These are phyloP conservation scores for Alternaria postmessia DNA, from an alignment of 2,329 filamentous ascomycete species.

Conservation along the genomic window DNA sequence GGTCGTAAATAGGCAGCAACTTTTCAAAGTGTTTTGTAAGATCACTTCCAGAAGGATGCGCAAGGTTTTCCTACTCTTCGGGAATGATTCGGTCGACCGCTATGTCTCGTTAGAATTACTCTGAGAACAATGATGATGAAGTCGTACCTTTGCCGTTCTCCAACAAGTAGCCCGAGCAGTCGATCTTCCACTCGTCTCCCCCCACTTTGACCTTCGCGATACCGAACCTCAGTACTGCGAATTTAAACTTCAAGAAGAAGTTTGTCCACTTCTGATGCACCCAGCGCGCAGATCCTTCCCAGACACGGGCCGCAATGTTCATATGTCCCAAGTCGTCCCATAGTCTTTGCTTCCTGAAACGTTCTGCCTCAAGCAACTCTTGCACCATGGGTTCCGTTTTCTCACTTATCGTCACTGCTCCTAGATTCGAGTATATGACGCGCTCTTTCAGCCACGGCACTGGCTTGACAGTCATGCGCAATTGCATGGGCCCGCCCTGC, in stretches of 20 bases:
- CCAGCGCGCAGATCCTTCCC: slow-evolving; percentile 43
- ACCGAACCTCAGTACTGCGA: slow-evolving; percentile 44
- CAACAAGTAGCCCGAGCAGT: slow-evolving; percentile 44
- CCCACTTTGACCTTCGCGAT: slow-evolving; percentile 41
- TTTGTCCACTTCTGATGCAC: slow-evolving; percentile 48
- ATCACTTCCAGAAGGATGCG: too few relatives aligned
- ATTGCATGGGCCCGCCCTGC: slow-evolving; percentile 38
- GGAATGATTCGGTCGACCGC: slow-evolving; percentile 45
- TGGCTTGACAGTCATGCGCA: slow-evolving; percentile 39
- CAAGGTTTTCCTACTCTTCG: slow-evolving; percentile 26
- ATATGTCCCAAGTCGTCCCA: slow-evolving; percentile 37
- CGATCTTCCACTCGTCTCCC: slow-evolving; percentile 48
- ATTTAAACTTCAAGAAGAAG: slow-evolving; percentile 48
- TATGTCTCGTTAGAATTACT: slow-evolving; percentile 21
- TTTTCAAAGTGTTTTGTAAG: too few relatives aligned
- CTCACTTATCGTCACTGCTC: slow-evolving; percentile 40
- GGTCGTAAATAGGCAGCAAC: too few relatives aligned
- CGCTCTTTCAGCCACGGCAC: slow-evolving; percentile 39
- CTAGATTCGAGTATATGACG: slow-evolving; percentile 40
- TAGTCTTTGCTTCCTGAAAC: slow-evolving; percentile 36
- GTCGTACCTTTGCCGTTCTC: slow-evolving; percentile 48
- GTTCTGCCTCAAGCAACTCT: slow-evolving; percentile 43
- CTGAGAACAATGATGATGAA: background rate
- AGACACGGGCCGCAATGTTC: slow-evolving; percentile 31
- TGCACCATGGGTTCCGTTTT: slow-evolving; percentile 43